Base-by-base conservation (phyloP, 805 yeast species). In the Wickerhamomyces chambardii region DNA sequence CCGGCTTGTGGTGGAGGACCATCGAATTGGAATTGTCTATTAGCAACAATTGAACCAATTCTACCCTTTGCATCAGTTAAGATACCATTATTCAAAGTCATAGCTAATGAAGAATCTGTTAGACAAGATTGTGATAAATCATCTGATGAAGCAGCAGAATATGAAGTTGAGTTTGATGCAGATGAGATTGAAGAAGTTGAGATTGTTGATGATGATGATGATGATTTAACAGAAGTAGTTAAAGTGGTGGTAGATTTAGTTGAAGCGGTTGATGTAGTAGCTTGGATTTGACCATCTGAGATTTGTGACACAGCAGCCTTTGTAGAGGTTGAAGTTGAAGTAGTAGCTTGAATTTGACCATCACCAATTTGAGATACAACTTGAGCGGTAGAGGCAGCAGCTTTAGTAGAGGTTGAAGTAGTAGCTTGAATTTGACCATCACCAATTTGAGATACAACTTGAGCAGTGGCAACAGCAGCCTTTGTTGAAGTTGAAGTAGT, bases 1-100 rank as follows among this genome's bases (percentile, higher is more conserved):
- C 83, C 84, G 25, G 82, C 84, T 68, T 81, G 90, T 53, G 89
- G 87, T 63, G 84, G 83, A 43, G 86, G 85, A 55, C 89, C 89
- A 58, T 81, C 90, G 52, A 81, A 81, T 66, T 81, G 90, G 73
- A 81, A 81, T 66, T 81, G 90, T 66, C 82, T 70, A 77, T 80
- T 81, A 36, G 87, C 78, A 48, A 81, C 90, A 60, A 81, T 78
- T 34, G 86, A 73, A 47, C 89, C 89, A 45, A 81, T 61, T 70
- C 90, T 75, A 32, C 82, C 82, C 41, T 63, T 45, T 26, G 68
- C 53, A 51, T 81, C 90, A 11, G 63, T 68, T 50, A 82, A 64
- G 33, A 73, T 50, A 45, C 75, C 59, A 27, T 50, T 63, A 28
- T 64, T 58, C 51, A 82, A 67, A 27, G 68, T 62, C 69, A 80